Evolutionary conservation across 352 stramenopile genomes (phyloP).

Genomic region (Phytophthora cryptogea): DNA sequence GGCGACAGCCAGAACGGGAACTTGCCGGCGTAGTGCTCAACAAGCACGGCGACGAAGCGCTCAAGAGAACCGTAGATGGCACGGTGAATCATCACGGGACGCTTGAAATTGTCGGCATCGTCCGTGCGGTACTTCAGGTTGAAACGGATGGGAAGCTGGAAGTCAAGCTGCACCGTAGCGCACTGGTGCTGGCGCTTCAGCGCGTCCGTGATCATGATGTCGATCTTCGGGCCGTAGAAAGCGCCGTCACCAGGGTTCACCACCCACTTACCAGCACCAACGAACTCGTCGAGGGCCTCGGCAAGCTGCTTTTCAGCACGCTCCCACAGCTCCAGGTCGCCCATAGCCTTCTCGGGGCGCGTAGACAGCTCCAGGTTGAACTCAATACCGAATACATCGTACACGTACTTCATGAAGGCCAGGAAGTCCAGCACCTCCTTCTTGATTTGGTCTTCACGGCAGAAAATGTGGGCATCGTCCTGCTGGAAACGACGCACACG

Average conservation of each 20-base stretch:
- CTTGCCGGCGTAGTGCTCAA: constrained; percentile 98
- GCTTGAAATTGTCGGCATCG: constrained; percentile 84
- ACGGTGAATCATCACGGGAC: constrained; percentile 97
- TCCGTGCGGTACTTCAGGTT: constrained; percentile 93
- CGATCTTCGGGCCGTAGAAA: constrained; percentile 99
- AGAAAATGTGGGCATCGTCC: constrained; percentile 99
- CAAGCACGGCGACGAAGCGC: constrained; percentile 97
- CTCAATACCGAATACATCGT: constrained; percentile 97
- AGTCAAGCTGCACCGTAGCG: constrained; percentile 98
- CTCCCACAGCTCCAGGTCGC: constrained; percentile 95
- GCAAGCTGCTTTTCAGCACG: constrained; percentile 71
- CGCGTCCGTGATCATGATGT: constrained; percentile 98
- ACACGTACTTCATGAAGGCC: constrained; percentile 98
- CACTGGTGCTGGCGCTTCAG: constrained; percentile 98
- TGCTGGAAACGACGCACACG: constrained; percentile 97
- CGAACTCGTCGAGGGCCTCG: constrained; percentile 94
- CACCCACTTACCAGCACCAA: constrained; percentile 94
- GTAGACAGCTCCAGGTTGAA: constrained; percentile 98
- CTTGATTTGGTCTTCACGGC: constrained; percentile 94
- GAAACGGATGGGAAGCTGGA: constrained; percentile 98
- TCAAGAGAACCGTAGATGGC: constrained; percentile 98
- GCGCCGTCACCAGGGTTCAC: constrained; percentile 97
- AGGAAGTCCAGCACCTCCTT: constrained; percentile 90
- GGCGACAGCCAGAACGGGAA: constrained; percentile 99
- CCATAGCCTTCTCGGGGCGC: constrained; percentile 96